Conservation (phyloP, 495 filamentous ascomycete species). For the Penicillium canescens region DNA sequence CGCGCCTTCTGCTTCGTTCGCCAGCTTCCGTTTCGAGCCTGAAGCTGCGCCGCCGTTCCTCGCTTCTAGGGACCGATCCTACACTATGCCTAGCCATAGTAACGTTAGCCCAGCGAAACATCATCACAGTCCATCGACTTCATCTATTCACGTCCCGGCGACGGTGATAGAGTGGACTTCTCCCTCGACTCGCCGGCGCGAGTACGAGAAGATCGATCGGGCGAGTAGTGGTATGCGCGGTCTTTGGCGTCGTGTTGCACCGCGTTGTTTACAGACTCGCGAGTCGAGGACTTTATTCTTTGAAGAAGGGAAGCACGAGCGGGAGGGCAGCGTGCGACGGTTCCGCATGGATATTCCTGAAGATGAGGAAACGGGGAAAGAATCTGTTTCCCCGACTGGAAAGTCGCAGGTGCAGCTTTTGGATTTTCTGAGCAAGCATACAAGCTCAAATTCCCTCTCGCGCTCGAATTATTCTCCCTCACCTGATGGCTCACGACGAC, state of each 20-base stretch:
- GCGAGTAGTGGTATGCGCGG: slow-evolving; percentile 47
- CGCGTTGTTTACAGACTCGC: slow-evolving; percentile 38
- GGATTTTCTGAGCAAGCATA: slow-evolving; percentile 3
- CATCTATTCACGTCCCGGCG: slow-evolving; percentile 35
- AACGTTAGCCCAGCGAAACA: neutral
- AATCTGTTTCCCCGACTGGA: too few relatives aligned
- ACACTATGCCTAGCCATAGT: slow-evolving; percentile 13
- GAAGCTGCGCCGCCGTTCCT: slow-evolving; percentile 10
- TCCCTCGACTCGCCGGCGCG: slow-evolving; percentile 43
- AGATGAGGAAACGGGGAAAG: slow-evolving; percentile 6
- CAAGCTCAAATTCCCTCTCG: neutral
- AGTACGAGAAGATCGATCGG: slow-evolving; percentile 53
- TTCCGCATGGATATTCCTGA: slow-evolving; percentile 52
- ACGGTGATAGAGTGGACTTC: slow-evolving; percentile 55
- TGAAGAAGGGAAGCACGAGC: slow-evolving; percentile 40
- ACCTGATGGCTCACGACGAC: slow-evolving; percentile 10
- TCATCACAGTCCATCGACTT: slow-evolving; percentile 17
- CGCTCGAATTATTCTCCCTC: neutral
- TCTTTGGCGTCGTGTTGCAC: slow-evolving; percentile 45
- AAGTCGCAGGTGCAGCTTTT: slow-evolving; percentile 6
- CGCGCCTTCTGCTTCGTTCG: slow-evolving; percentile 9
- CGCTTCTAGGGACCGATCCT: slow-evolving; percentile 17
- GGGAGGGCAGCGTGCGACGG: slow-evolving; percentile 48
- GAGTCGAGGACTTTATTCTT: slow-evolving; percentile 40
- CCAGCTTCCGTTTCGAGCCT: slow-evolving; percentile 14